These are phyloP conservation scores for Cyberlindnera maritima DNA, from an alignment of 805 yeast genomes.

Conservation along the genomic window DNA sequence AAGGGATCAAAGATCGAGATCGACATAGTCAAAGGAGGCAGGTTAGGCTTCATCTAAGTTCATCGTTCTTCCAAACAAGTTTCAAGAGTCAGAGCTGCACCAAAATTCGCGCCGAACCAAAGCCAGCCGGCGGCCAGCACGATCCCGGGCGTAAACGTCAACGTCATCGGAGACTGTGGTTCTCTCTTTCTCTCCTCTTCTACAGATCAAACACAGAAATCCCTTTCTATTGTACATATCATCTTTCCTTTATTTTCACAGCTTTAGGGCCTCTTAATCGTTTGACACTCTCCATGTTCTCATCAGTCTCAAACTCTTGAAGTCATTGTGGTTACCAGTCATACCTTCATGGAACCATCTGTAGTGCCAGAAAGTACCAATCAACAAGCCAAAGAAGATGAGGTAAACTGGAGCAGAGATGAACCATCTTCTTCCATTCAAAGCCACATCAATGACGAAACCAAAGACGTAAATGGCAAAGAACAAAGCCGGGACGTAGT, in stretches of 20 bases:
- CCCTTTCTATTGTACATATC: neutral
- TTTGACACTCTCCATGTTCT: slow-evolving; percentile 47
- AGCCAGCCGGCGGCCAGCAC: too few relatives aligned
- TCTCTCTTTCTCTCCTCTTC: too few relatives aligned
- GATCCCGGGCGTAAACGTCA: too few relatives aligned
- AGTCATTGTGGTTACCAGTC: slow-evolving; percentile 52
- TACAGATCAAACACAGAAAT: neutral
- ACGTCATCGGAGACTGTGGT: too few relatives aligned
- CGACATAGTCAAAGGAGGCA: too few relatives aligned
- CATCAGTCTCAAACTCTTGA: slow-evolving; percentile 50
- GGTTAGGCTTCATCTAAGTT: too few relatives aligned
- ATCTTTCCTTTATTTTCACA: neutral
- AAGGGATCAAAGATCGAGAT: too few relatives aligned
- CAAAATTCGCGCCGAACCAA: too few relatives aligned
- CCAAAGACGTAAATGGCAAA: slow-evolving; percentile 78
- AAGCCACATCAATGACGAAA: slow-evolving; percentile 28
- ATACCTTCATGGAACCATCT: slow-evolving; percentile 80
- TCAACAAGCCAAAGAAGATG: slow-evolving; percentile 46
- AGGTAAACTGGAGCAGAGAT: slow-evolving; percentile 38
- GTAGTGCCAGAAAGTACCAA: slow-evolving; percentile 57
- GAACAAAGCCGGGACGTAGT: slow-evolving; percentile 91
- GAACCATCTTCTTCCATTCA: slow-evolving; percentile 24
- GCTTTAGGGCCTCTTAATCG: neutral
- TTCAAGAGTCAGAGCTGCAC: too few relatives aligned
- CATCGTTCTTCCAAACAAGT: too few relatives aligned